phyloP scores from a whole-genome alignment of 2,329 filamentous ascomycete species.

The Claviceps pazoutovae region DNA sequence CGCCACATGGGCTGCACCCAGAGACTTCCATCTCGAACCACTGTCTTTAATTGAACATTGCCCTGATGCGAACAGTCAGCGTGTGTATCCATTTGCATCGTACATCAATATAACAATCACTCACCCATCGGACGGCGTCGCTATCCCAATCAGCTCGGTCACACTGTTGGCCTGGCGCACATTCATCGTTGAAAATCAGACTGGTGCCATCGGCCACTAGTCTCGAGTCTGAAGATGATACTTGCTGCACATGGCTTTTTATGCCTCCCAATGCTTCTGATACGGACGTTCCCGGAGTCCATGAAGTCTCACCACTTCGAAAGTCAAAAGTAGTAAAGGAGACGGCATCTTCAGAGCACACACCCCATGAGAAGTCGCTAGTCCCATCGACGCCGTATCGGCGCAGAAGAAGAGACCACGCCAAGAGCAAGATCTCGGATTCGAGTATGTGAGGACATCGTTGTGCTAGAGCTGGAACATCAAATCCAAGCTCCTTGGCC shows the following conservation, averaged over 20 bases:
- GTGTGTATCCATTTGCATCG: not conserved
- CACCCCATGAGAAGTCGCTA: not conserved
- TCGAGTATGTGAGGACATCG: not conserved
- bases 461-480: not conserved
- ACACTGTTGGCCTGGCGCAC: not conserved
- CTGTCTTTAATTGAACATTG: not conserved
- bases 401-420: not conserved
- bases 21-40: not conserved
- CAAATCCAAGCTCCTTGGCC: not conserved
- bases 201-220: not conserved
- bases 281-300: not conserved
- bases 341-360: not conserved
- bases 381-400: not conserved
- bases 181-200: constrained; percentile 1
- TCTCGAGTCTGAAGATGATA: not conserved
- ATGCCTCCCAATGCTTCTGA: not conserved
- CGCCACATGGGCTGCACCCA: constrained; percentile 2
- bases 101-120: not conserved
- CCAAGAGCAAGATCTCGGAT: constrained; percentile 1
- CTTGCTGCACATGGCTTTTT: not conserved
- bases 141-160: not conserved
- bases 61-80: not conserved
- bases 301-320: not conserved
- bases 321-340: not conserved
- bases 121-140: not conserved